A percentile compares a stretch with the other conserved stretches of the same genome.
Conservation (phyloP, 169 alveolate species). For the Cryptosporidium muris region DNA sequence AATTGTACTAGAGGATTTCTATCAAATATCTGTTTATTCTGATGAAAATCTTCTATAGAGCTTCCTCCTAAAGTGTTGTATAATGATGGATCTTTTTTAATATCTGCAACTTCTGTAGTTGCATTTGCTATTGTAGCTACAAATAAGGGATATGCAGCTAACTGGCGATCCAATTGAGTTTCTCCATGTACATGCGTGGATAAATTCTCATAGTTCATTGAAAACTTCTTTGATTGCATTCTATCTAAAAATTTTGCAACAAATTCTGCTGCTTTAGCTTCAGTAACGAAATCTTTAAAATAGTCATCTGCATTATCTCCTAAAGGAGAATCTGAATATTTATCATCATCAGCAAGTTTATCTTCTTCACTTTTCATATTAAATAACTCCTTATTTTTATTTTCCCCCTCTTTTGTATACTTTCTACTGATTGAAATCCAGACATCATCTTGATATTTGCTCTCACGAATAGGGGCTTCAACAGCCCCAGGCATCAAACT, state of each 20-base stretch:
- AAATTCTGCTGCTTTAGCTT: constrained; percentile 69
- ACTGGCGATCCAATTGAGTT: constrained; percentile 39
- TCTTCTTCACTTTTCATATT: constrained; percentile 44
- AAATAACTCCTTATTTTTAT: constrained; percentile 19
- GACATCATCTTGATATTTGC: background rate
- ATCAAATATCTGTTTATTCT: constrained; percentile 48
- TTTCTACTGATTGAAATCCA: constrained; percentile 19
- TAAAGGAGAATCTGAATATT: background rate
- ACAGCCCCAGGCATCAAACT: constrained; percentile 42
- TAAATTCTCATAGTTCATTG: constrained; percentile 54
- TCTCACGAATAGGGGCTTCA: constrained; percentile 49
- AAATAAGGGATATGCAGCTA: constrained; percentile 59
- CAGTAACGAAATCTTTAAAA: constrained; percentile 59
- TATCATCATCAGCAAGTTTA: constrained; percentile 9
- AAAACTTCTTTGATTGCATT: constrained; percentile 62
- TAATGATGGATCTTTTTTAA: constrained; percentile 17
- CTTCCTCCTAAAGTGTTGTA: constrained; percentile 19
- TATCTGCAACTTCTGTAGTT: constrained; percentile 14
- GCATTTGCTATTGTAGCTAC: constrained; percentile 47
- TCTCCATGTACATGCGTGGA: constrained; percentile 54
- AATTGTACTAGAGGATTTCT: constrained; percentile 53
- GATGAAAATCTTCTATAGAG: constrained; percentile 7
- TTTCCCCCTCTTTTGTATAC: constrained; percentile 39
- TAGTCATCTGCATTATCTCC: background rate
- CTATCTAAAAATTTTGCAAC: constrained; percentile 49